A percentile compares a stretch with the other conserved stretches of the same genome.
phyloP scores from a whole-genome alignment of 305 asterid genomes.

The Stenogyne calaminthoides region DNA sequence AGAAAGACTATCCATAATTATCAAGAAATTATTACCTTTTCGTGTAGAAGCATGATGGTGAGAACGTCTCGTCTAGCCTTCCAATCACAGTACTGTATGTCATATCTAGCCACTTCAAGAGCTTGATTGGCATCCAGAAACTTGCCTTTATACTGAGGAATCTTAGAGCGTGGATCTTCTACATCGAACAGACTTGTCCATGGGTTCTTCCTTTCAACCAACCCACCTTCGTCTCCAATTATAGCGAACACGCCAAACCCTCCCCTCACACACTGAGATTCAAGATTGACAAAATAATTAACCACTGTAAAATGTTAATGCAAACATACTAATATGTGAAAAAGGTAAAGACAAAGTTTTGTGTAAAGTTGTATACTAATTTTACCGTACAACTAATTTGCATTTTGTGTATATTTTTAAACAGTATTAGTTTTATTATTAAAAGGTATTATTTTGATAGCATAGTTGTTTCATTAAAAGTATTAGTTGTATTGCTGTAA shows the following conservation, averaged over 20 bases:
- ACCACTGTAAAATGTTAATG: neutral
- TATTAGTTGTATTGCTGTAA: too few species aligned
- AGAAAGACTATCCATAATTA: neutral
- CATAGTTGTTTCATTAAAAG: too few species aligned
- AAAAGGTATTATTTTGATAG: too few species aligned
- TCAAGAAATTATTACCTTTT: conserved; percentile 51
- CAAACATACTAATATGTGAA: neutral
- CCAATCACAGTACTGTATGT: conserved; percentile 87
- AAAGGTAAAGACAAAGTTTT: neutral
- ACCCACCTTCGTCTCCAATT: conserved; percentile 62
- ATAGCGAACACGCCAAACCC: conserved; percentile 76
- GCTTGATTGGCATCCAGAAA: conserved; percentile 78
- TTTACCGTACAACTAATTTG: too few species aligned
- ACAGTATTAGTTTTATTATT: too few species aligned
- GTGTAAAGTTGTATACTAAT: too few species aligned
- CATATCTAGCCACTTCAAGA: conserved; percentile 81
- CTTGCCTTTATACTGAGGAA: conserved; percentile 69
- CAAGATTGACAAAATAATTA: conserved; percentile 15
- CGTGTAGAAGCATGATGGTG: conserved; percentile 81
- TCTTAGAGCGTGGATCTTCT: conserved; percentile 81
- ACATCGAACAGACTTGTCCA: conserved; percentile 79
- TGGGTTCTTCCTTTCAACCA: conserved; percentile 55
- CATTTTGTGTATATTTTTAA: too few species aligned
- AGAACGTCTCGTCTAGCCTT: conserved; percentile 91
- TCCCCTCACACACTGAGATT: conserved; percentile 63